These are phyloP conservation scores for Neckera pumila DNA, from an alignment of 225 moss, liverwort and hornwort genomes.

Conservation along the genomic window DNA sequence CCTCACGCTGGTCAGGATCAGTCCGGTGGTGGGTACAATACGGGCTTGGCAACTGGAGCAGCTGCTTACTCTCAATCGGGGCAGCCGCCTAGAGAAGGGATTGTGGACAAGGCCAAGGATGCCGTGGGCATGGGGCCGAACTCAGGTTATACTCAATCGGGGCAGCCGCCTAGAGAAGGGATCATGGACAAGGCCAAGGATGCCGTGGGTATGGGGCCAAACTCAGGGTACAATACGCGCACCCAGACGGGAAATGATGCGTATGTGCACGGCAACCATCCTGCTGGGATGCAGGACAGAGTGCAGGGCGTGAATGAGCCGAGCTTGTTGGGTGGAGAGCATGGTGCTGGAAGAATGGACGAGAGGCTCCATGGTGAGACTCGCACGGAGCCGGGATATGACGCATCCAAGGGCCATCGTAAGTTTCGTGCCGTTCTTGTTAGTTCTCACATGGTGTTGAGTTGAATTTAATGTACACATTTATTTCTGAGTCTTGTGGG, in stretches of 20 bases:
- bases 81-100: not conserved
- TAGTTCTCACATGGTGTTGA: not conserved
- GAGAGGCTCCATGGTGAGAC: not conserved
- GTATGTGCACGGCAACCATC: conserved; percentile 1
- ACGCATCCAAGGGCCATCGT: not conserved
- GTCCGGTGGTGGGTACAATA: not conserved
- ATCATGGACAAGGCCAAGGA: not conserved
- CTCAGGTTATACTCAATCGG: not conserved
- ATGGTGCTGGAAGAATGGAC: not conserved
- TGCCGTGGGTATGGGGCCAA: not conserved
- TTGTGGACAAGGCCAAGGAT: not conserved
- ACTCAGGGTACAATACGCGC: not conserved
- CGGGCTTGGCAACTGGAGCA: not conserved
- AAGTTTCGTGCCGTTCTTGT: not conserved
- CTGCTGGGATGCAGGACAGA: not conserved
- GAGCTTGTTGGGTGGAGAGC: not conserved
- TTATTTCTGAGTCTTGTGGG: not conserved
- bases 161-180: not conserved
- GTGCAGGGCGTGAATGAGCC: conserved; percentile 9
- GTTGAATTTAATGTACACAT: not conserved
- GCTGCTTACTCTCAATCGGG: not conserved
- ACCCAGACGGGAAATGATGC: not conserved
- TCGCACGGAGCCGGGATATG: conserved; percentile 1
- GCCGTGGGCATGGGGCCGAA: not conserved
- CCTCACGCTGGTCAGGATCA: not conserved